Evolutionary conservation across 768 basidiomycete genomes (phyloP).

Genomic region (Naganishia randhawae): DNA sequence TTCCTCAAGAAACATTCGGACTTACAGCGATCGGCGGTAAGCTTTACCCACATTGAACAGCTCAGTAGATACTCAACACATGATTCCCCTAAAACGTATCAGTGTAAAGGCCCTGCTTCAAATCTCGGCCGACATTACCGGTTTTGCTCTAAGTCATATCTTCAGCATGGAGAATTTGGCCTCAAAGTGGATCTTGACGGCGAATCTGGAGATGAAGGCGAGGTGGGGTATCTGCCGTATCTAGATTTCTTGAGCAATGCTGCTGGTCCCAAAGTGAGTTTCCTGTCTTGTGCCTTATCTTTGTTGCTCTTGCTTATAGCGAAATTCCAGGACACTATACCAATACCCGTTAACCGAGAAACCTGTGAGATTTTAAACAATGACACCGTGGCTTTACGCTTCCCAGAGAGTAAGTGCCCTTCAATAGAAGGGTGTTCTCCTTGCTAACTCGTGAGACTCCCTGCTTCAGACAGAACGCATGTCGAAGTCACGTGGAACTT

Average conservation of each 20-base stretch:
- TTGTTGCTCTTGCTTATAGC: not conserved
- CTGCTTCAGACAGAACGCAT: not conserved
- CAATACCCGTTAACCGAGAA: not conserved
- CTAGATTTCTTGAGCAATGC: not conserved
- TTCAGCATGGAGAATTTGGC: not conserved
- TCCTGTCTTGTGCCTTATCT: not conserved
- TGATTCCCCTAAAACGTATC: not conserved
- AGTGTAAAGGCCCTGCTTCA: constrained; percentile 4
- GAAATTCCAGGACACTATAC: not conserved
- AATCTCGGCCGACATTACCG: constrained; percentile 4
- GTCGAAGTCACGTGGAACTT: constrained; percentile 3
- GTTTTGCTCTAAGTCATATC: constrained; percentile 4
- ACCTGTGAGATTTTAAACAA: not conserved
- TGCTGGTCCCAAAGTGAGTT: constrained; percentile 9
- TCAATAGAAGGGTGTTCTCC: no score
- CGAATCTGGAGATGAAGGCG: not conserved
- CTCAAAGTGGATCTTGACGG: constrained; percentile 4
- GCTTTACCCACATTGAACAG: not conserved
- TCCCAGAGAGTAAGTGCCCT: not conserved
- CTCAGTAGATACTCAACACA: not conserved
- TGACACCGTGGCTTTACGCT: not conserved
- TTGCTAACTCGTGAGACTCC: not conserved
- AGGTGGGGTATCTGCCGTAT: constrained; percentile 1
- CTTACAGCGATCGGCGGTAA: not conserved
- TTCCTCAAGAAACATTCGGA: not conserved